Evolutionary conservation across 768 basidiomycete species (phyloP).

Genomic region (Pleurotus pulmonarius): DNA sequence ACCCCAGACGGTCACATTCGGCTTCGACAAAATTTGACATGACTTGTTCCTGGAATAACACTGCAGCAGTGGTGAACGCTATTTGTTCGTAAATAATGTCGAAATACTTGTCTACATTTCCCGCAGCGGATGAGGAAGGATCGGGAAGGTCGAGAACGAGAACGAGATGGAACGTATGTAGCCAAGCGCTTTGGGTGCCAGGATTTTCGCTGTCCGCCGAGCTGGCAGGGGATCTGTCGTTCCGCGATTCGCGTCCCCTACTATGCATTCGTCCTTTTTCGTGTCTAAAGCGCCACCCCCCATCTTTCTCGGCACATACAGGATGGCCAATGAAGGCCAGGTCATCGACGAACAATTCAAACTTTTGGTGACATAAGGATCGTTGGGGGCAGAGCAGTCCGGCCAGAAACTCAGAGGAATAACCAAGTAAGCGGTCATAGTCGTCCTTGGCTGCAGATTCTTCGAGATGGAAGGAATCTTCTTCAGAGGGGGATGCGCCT

Average conservation of each 20-base stretch:
- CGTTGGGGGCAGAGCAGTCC: slow-evolving; percentile 73
- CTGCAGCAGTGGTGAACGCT: slow-evolving; percentile 86
- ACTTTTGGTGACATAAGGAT: slow-evolving; percentile 89
- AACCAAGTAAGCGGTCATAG: slow-evolving; percentile 75
- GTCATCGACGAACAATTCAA: slow-evolving; percentile 89
- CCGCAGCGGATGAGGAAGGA: slow-evolving; percentile 79
- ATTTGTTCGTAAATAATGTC: slow-evolving; percentile 89
- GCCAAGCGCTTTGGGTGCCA: slow-evolving; percentile 42
- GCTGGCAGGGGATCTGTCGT: slow-evolving; percentile 20
- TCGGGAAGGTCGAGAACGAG: slow-evolving; percentile 88
- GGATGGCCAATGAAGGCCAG: slow-evolving; percentile 94
- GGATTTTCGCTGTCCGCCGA: slow-evolving; percentile 25
- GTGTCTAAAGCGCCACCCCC: slow-evolving; percentile 71
- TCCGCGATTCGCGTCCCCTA: slow-evolving; percentile 55
- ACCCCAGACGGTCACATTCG: slow-evolving; percentile 69
- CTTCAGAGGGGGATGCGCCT: slow-evolving; percentile 46
- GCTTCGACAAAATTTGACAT: slow-evolving; percentile 79
- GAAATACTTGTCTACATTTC: slow-evolving; percentile 74
- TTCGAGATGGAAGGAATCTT: slow-evolving; percentile 32
- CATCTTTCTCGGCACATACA: slow-evolving; percentile 73
- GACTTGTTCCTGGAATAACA: slow-evolving; percentile 89
- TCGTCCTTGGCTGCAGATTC: slow-evolving; percentile 36
- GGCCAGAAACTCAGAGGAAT: slow-evolving; percentile 77
- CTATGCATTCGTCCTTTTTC: slow-evolving; percentile 50
- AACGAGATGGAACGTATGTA: slow-evolving; percentile 82